Conservation (phyloP, 139 green algal genomes). For the Diplosphaera chodatii region DNA sequence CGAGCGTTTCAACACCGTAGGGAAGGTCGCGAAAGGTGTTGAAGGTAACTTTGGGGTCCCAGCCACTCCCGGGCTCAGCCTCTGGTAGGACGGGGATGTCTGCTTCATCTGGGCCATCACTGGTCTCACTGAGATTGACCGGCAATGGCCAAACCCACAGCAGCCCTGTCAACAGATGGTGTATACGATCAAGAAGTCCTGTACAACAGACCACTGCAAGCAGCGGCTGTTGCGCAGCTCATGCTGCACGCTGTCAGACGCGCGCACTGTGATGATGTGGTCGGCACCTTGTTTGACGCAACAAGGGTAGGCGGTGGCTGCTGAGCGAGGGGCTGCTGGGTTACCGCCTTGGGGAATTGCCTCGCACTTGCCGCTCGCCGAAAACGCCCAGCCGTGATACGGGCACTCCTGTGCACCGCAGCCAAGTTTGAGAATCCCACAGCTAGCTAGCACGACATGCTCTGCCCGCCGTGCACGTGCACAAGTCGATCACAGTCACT, state of each 20-base stretch:
- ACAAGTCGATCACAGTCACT: too few species aligned
- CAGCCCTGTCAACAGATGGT: too few species aligned
- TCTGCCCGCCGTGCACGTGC: too few species aligned
- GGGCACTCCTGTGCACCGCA: slow-evolving; percentile 12
- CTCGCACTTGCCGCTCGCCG: slow-evolving; percentile 25
- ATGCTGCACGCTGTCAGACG: too few species aligned
- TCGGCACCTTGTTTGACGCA: slow-evolving; percentile 28
- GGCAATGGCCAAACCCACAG: slow-evolving; percentile 30
- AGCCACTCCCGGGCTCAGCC: slow-evolving; percentile 16
- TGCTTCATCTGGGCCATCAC: too few species aligned
- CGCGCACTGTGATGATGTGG: too few species aligned
- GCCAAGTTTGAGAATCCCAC: too few species aligned
- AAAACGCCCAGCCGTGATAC: slow-evolving; percentile 40
- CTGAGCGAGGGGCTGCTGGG: slow-evolving; percentile 15
- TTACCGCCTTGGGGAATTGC: slow-evolving; percentile 42
- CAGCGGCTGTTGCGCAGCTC: too few species aligned
- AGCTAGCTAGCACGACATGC: too few species aligned
- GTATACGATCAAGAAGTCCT: too few species aligned
- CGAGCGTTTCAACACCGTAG: slow-evolving; percentile 28
- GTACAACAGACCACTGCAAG: too few species aligned
- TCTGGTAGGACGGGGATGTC: slow-evolving; percentile 34
- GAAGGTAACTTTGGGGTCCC: slow-evolving; percentile 5
- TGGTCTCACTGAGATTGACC: not conserved
- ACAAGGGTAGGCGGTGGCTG: slow-evolving; percentile 29
- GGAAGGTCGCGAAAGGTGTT: slow-evolving; percentile 30